phyloP scores from a whole-genome alignment of 1,284 basidiomycete genomes.

The Leccinum huronense region DNA sequence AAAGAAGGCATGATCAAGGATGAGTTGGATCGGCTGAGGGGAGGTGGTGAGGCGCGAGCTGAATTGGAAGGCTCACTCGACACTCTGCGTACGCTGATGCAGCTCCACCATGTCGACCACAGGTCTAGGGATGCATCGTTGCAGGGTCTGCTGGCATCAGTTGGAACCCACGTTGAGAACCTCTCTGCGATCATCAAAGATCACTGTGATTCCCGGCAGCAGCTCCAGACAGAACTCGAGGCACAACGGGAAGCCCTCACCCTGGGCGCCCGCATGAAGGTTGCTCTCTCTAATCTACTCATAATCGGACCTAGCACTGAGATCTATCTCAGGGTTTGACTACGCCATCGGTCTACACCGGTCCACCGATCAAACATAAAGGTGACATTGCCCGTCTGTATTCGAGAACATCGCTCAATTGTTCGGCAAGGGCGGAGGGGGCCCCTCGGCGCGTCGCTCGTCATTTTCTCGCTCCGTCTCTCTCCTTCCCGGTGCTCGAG shows the following conservation, averaged over 20 bases:
- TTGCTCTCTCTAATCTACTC: slow-evolving; percentile 26
- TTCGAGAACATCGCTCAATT: slow-evolving; percentile 69
- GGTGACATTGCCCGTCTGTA: slow-evolving; percentile 57
- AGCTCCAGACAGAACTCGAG: slow-evolving; percentile 57
- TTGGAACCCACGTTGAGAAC: slow-evolving; percentile 55
- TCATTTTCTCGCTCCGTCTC: slow-evolving; percentile 56
- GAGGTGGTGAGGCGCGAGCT: slow-evolving; percentile 37
- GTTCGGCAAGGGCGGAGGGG: slow-evolving; percentile 54
- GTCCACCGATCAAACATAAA: slow-evolving; percentile 42
- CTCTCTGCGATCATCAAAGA: slow-evolving; percentile 51
- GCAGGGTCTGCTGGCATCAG: slow-evolving; percentile 48
- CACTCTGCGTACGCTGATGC: slow-evolving; percentile 49
- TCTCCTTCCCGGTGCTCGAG: slow-evolving; percentile 53
- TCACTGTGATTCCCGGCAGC: slow-evolving; percentile 45
- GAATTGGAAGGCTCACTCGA: slow-evolving; percentile 52
- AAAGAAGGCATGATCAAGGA: slow-evolving; percentile 54
- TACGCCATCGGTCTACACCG: slow-evolving; percentile 25
- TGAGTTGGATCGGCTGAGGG: slow-evolving; percentile 42
- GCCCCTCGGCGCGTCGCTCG: slow-evolving; percentile 44
- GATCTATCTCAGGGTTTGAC: slow-evolving; percentile 22
- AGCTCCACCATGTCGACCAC: slow-evolving; percentile 52
- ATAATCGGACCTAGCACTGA: slow-evolving; percentile 10
- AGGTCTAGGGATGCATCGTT: slow-evolving; percentile 52
- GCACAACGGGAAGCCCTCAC: slow-evolving; percentile 45
- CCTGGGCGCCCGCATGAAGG: slow-evolving; percentile 47